Conservation (phyloP, 345 rosid genomes). For the Toxicodendron radicans region DNA sequence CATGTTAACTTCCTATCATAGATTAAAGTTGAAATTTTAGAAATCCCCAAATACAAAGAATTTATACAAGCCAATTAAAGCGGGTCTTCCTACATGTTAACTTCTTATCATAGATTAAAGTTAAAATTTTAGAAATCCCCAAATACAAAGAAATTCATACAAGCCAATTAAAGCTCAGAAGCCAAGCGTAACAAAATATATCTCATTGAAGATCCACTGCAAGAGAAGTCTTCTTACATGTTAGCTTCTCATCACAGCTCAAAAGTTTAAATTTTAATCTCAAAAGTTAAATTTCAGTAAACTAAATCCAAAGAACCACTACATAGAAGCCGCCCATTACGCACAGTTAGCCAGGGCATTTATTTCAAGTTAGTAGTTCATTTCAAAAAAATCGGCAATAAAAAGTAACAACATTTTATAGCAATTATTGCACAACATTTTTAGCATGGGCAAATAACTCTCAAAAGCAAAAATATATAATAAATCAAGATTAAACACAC, state of each 20-base stretch:
- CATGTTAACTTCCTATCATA: conserved; percentile 10
- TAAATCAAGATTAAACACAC: background rate
- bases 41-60: background rate
- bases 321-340: background rate
- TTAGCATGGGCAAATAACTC: background rate
- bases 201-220: conserved; percentile 12
- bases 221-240: background rate
- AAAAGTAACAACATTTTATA: too few relatives aligned
- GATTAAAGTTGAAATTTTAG: background rate
- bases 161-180: background rate
- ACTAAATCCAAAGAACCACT: background rate
- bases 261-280: background rate
- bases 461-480: background rate
- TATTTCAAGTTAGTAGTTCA: too few relatives aligned
- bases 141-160: background rate
- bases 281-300: background rate
- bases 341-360: background rate
- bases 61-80: background rate
- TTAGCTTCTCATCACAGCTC: conserved; percentile 11
- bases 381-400: too few relatives aligned
- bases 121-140: background rate
- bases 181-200: conserved; percentile 1
- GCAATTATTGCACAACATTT: background rate
- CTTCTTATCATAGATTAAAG: conserved; percentile 10
- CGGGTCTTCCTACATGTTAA: background rate